Evolutionary conservation across 164 flowering plant genomes (phyloP).

Genomic region (Macadamia tetraphylla): DNA sequence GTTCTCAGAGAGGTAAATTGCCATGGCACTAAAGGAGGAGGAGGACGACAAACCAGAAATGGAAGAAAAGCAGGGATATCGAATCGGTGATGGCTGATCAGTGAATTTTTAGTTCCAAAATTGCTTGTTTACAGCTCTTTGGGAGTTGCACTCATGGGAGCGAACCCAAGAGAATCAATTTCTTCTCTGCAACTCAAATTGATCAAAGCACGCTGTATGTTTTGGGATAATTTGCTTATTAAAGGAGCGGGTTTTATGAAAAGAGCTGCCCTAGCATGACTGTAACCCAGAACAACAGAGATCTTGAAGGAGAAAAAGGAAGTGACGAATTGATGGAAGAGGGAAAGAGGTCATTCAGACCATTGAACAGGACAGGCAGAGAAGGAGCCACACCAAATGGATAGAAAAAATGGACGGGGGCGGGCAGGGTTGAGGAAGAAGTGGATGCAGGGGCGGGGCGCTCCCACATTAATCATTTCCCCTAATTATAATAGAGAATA

Average conservation of each 20-base stretch:
- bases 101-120: slow-evolving; percentile 14
- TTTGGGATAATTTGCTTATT: background rate
- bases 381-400: slow-evolving; percentile 40
- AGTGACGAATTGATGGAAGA: slow-evolving; percentile 30
- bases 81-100: slow-evolving; percentile 9
- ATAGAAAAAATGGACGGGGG: slow-evolving; percentile 41
- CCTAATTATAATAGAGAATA: no score
- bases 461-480: no score
- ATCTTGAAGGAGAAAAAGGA: slow-evolving; percentile 1
- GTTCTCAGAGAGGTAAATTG: slow-evolving; percentile 37
- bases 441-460: no score
- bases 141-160: slow-evolving; percentile 34
- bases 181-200: slow-evolving; percentile 17
- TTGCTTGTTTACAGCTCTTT: slow-evolving; percentile 40
- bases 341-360: slow-evolving; percentile 12
- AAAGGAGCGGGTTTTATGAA: background rate
- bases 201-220: background rate
- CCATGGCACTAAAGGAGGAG: slow-evolving; percentile 61
- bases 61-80: background rate
- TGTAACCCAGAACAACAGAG: background rate
- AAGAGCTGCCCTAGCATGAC: background rate
- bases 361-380: slow-evolving; percentile 22
- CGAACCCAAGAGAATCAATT: slow-evolving; percentile 14
- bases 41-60: slow-evolving; percentile 3
- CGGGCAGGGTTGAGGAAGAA: no score